Evolutionary conservation across 768 basidiomycete species (phyloP), one percentile per base, ranked within the genome.

Genomic region (Suillus paluster): DNA sequence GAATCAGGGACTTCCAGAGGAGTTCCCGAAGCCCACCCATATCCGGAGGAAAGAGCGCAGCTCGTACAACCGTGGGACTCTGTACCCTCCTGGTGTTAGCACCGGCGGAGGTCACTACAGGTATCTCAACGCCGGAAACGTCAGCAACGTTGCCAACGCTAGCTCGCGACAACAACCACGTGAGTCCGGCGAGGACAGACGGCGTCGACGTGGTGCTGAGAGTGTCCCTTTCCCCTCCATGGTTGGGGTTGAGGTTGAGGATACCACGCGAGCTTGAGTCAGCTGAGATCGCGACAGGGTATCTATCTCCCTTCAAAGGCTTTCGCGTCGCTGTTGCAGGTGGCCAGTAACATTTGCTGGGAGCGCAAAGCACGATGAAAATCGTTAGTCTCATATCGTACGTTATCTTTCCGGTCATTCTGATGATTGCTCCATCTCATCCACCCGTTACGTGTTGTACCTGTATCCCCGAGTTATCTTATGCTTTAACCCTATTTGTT

Each of bases 11-110:
- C 78, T 89, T 25, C 85, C 87, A 0, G 89, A 95, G 70, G 89
- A 88, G 27, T 95, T 95, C 76, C 92, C 92, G 1, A 79, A 88
- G 42, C 90, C 92, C 34, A 94, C 92, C 11, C 92, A 94, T 71
- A 82, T 91, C 49, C 78, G 88, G 46, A 82, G 92, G 69, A 93
- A 93, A 71, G 92, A 93, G 74, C 84, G 92, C n/a, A 92, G 90
- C 68, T 88, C 87, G 11, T 83, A 85, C 66, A 94, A 92, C 68
- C 86, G 90, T 42, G 90, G 89, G 3, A 86, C 88, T 36, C 73
- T 93, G 46, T 92, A 84, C 67, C 86, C 86, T 36, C 84, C 85
- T 41, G 80, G 81, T 17, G 68, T 72, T 30, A 69, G 50, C 21
- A 64, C 66, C 21, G 71, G 68, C 21, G 59, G 70, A 12, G 65